Percentiles rank a stretch among this genome's conserved stretches.
phyloP scores from a whole-genome alignment of 2,329 filamentous ascomycete species.

The Ophiostoma pallidulum region DNA sequence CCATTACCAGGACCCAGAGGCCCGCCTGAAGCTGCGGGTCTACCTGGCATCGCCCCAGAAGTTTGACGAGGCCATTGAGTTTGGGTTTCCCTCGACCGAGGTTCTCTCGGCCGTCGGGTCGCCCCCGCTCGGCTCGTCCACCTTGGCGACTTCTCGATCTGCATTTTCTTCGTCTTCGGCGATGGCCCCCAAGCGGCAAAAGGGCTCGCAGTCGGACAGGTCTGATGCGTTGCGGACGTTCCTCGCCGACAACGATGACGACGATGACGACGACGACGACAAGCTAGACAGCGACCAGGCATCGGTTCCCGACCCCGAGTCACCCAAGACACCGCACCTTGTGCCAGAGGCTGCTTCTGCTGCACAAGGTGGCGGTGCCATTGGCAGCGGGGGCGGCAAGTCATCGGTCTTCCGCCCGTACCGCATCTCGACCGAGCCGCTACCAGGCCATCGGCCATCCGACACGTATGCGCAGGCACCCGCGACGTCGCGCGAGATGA shows the following conservation, averaged over 20 bases:
- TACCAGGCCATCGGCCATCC: conserved; percentile 23
- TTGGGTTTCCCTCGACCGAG: conserved; percentile 70
- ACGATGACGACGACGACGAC: conserved; percentile 37
- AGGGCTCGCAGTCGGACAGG: neutral
- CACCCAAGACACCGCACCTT: conserved; percentile 46
- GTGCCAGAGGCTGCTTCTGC: conserved; percentile 30
- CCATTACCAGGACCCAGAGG: conserved; percentile 85
- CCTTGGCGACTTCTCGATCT: conserved; percentile 12
- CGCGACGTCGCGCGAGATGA: conserved; percentile 73
- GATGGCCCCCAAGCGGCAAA: neutral
- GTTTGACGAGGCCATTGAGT: conserved; percentile 91
- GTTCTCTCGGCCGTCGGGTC: conserved; percentile 24
- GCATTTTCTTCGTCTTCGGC: neutral
- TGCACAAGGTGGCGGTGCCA: neutral
- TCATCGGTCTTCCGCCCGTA: conserved; percentile 14
- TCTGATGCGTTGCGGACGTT: conserved; percentile 26
- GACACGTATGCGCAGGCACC: conserved; percentile 40
- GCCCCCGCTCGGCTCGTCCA: conserved; percentile 11
- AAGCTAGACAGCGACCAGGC: conserved; percentile 44
- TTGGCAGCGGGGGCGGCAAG: neutral
- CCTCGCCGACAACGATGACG: conserved; percentile 25
- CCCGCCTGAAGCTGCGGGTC: conserved; percentile 72
- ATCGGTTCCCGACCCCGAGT: conserved; percentile 49
- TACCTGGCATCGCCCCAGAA: conserved; percentile 86
- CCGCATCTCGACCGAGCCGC: conserved; percentile 8